Conservation (phyloP, 1,139 yeast genomes). For the Kurtzmaniella quercitrusa region DNA sequence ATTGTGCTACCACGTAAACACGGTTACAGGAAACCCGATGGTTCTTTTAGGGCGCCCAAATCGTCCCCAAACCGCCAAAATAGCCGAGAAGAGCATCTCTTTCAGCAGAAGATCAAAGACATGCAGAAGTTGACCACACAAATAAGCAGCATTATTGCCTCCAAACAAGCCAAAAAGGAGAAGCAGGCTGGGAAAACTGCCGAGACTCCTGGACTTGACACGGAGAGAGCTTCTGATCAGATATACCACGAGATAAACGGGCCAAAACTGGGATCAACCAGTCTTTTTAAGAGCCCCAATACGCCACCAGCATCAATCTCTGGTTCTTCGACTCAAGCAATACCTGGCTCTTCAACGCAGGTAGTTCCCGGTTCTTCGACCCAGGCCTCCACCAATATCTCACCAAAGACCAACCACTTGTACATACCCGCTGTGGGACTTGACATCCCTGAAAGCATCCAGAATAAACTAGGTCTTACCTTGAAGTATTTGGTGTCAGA, state of each 20-base stretch:
- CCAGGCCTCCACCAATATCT: too few relatives aligned
- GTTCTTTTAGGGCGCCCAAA: neutral
- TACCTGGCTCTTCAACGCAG: too few relatives aligned
- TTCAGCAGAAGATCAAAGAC: neutral
- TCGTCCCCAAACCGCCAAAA: neutral
- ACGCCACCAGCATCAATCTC: neutral
- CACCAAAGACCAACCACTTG: neutral
- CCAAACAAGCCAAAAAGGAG: neutral
- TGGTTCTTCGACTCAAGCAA: too few relatives aligned
- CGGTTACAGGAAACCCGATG: neutral
- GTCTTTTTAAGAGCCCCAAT: neutral
- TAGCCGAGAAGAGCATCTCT: neutral
- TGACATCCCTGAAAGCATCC: conserved; percentile 39
- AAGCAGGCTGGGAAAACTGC: neutral
- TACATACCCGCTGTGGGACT: neutral
- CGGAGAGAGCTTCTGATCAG: neutral
- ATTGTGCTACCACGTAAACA: neutral
- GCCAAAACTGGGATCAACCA: neutral
- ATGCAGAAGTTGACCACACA: neutral
- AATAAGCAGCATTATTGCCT: neutral
- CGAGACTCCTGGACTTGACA: neutral
- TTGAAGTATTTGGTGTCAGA: conserved; percentile 43
- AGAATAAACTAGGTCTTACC: conserved; percentile 44
- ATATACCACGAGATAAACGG: neutral
- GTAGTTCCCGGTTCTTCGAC: too few relatives aligned